Evolutionary conservation across 169 alveolate genomes (phyloP).

Genomic region (Cryptosporidium sp.): DNA sequence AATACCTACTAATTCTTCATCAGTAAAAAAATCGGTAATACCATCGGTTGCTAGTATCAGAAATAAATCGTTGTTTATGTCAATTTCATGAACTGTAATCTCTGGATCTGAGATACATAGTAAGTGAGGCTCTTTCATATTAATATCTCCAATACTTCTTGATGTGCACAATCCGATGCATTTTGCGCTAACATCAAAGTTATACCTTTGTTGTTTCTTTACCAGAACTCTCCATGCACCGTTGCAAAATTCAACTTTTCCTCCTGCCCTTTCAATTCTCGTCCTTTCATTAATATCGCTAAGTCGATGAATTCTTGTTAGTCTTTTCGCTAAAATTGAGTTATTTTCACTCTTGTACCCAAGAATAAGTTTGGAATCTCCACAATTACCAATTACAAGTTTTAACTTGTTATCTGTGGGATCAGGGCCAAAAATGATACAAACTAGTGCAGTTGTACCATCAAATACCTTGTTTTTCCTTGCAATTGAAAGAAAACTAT

Average conservation of each 20-base stretch:
- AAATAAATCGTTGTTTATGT: conserved; percentile 58
- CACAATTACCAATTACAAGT: conserved; percentile 57
- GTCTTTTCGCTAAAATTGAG: conserved; percentile 4
- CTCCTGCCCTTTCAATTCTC: conserved; percentile 70
- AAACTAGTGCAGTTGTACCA: conserved; percentile 68
- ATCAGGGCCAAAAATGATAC: conserved; percentile 66
- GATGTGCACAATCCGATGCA: conserved; percentile 53
- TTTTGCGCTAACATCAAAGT: conserved; percentile 18
- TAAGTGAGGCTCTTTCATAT: conserved; percentile 54
- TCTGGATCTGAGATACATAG: conserved; percentile 65
- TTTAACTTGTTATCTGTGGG: conserved; percentile 48
- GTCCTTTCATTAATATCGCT: conserved; percentile 21
- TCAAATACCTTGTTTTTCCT: conserved; percentile 41
- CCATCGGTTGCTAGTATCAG: conserved; percentile 60
- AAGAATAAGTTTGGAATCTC: conserved; percentile 62
- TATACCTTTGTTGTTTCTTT: conserved; percentile 38
- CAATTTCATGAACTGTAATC: conserved; percentile 30
- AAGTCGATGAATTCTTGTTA: conserved; percentile 51
- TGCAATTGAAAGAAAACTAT: conserved; percentile 67
- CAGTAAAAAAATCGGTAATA: conserved; percentile 51
- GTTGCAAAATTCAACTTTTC: conserved; percentile 45
- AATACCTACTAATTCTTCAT: conserved; percentile 39
- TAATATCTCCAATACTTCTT: conserved; percentile 63
- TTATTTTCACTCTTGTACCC: conserved; percentile 33
- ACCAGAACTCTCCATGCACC: conserved; percentile 67